A percentile compares a stretch with the other conserved stretches of the same genome.
phyloP scores from a whole-genome alignment of 306 rosid species.

The Cucurbita moschata region DNA sequence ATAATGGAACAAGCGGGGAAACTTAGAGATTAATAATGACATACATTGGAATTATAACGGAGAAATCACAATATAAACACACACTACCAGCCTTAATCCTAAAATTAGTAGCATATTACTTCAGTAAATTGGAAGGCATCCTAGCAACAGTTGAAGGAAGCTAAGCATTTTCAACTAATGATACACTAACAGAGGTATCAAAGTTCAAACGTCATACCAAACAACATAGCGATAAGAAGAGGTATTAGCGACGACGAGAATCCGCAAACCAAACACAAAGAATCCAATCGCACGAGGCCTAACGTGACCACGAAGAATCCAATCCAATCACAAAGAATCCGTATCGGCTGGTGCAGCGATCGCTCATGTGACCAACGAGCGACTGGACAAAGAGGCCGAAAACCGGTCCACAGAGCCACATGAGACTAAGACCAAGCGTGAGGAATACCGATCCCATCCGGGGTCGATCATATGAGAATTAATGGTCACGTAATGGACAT shows the following conservation, averaged over 20 bases:
- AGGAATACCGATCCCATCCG: conserved; percentile 35
- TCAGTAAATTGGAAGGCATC: neutral
- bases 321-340: conserved; percentile 28
- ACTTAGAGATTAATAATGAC: neutral
- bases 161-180: neutral
- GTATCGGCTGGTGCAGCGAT: conserved; percentile 57
- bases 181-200: neutral
- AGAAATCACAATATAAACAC: neutral
- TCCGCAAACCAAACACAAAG: conserved; percentile 12
- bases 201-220: neutral
- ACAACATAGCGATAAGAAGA: conserved; percentile 65
- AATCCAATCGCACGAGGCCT: conserved; percentile 46
- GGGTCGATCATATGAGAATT: too few relatives aligned
- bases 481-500: too few relatives aligned
- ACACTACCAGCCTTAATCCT: neutral
- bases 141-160: neutral
- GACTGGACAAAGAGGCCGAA: conserved; percentile 84
- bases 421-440: conserved; percentile 82
- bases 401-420: conserved; percentile 87
- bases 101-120: neutral
- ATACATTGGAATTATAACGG: neutral
- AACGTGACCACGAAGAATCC: conserved; percentile 9
- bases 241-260: conserved; percentile 13
- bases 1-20: neutral
- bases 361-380: conserved; percentile 69